Conservation (phyloP, 2,329 filamentous ascomycete genomes). For the Drechmeria coniospora region DNA sequence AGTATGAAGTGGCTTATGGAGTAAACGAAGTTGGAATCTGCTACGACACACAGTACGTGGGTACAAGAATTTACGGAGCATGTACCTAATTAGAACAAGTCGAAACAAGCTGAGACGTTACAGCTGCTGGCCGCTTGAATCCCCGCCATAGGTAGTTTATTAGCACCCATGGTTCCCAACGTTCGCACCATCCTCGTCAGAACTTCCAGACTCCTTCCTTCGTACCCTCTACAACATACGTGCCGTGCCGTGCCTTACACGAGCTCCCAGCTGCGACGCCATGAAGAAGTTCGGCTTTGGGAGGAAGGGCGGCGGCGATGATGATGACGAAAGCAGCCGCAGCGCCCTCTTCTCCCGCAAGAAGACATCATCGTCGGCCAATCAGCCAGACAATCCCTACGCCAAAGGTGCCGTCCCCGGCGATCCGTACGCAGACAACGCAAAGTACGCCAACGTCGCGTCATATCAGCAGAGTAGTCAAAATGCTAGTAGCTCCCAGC, state of each 20-base stretch:
- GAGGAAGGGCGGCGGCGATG: constrained; percentile 27
- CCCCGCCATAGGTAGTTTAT: no score
- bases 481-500: constrained; percentile 15
- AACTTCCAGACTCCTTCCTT: not conserved
- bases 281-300: constrained; percentile 49
- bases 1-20: no score
- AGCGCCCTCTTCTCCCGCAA: constrained; percentile 38
- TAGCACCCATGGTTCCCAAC: no score
- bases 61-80: no score
- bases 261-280: constrained; percentile 4
- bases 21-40: no score
- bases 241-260: not conserved
- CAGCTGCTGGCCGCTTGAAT: no score
- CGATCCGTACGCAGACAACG: constrained; percentile 38
- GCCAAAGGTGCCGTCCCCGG: constrained; percentile 30
- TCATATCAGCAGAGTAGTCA: constrained; percentile 29
- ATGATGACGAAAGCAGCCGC: constrained; percentile 33
- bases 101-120: no score
- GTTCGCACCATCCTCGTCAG: not conserved
- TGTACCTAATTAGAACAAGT: no score
- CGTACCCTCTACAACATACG: not conserved
- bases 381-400: constrained; percentile 39
- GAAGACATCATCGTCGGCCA: constrained; percentile 31
- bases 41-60: no score
- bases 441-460: constrained; percentile 29